Percentiles rank a stretch among this genome's conserved stretches.
phyloP scores from a whole-genome alignment of 108 stramenopile species.

The Poteriospumella lacustris region DNA sequence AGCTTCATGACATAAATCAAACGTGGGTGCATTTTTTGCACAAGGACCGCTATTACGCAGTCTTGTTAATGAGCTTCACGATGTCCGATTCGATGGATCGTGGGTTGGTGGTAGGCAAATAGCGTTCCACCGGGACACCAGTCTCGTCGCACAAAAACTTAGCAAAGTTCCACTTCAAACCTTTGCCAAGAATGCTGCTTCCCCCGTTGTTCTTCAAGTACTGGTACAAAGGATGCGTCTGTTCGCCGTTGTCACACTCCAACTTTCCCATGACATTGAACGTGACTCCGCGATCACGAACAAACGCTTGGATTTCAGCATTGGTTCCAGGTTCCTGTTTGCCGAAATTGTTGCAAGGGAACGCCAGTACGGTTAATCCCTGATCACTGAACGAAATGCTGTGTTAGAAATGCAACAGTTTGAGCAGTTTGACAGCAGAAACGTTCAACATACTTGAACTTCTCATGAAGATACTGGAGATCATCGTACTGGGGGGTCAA shows the following conservation, averaged over 20 bases:
- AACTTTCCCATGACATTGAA: slow-evolving; percentile 59
- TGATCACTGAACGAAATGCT: not conserved
- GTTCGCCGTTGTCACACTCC: slow-evolving; percentile 48
- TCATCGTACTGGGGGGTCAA: too few species aligned
- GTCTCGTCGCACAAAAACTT: not conserved
- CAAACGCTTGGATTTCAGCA: too few species aligned
- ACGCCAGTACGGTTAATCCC: slow-evolving; percentile 52
- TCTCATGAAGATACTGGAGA: too few species aligned
- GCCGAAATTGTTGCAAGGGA: slow-evolving; percentile 62
- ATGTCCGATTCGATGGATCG: not conserved
- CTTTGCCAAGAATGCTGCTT: not conserved
- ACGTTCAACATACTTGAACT: too few species aligned
- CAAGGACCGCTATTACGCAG: too few species aligned
- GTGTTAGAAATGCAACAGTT: too few species aligned
- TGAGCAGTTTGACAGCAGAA: too few species aligned
- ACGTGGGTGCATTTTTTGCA: too few species aligned
- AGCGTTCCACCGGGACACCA: not conserved
- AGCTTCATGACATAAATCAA: too few species aligned
- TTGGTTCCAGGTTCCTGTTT: slow-evolving; percentile 42
- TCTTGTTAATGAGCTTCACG: too few species aligned
- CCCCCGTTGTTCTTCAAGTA: slow-evolving; percentile 37
- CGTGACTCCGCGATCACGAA: too few species aligned
- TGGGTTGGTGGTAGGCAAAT: not conserved
- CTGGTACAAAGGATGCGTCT: slow-evolving; percentile 46
- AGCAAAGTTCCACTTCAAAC: slow-evolving; percentile 2